Evolutionary conservation across 257 asterid species (phyloP).

Genomic region (Misopates orontium): DNA sequence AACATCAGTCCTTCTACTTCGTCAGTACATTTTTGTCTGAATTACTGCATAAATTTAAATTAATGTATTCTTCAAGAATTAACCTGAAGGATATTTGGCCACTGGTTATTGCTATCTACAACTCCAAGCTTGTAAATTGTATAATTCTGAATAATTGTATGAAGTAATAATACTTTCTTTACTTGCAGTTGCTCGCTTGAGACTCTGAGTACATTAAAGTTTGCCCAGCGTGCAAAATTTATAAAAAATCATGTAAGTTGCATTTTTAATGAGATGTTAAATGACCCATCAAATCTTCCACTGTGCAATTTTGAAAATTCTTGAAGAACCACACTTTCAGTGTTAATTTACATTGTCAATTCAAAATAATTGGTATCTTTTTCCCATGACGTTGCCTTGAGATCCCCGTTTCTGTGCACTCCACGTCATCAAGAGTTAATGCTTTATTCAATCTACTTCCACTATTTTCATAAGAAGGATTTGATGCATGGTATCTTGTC

Average conservation of each 20-base stretch:
- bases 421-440: neutral
- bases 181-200: constrained; percentile 73
- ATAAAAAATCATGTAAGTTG: constrained; percentile 72
- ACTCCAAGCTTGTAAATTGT: constrained; percentile 10
- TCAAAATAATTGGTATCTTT: neutral
- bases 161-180: constrained; percentile 21
- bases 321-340: neutral
- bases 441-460: neutral
- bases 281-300: too few species aligned
- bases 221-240: constrained; percentile 88
- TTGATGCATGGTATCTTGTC: too few species aligned
- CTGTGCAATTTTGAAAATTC: too few species aligned
- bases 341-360: too few species aligned
- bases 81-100: constrained; percentile 7
- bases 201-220: constrained; percentile 86
- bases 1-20: constrained; percentile 87
- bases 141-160: neutral
- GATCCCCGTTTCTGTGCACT: constrained; percentile 3
- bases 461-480: too few species aligned
- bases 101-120: constrained; percentile 11
- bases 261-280: neutral
- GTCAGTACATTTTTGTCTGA: constrained; percentile 39
- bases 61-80: constrained; percentile 7
- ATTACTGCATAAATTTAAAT: constrained; percentile 5
- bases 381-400: constrained; percentile 10